Conservation (phyloP, 73 alveolate species). For the Diophrys appendiculata region DNA sequence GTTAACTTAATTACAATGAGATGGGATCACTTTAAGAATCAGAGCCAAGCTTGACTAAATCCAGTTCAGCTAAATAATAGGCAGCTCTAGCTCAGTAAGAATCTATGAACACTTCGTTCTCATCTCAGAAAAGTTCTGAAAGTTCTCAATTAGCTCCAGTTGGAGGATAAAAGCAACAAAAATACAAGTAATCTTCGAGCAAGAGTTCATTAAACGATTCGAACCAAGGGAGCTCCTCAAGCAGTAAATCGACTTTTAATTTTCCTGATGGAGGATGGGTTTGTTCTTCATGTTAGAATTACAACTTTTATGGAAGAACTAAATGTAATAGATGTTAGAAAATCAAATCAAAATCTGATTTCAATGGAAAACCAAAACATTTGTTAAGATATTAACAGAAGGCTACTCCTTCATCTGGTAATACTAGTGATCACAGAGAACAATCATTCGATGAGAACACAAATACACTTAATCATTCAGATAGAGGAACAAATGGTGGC, state of each 20-base stretch:
- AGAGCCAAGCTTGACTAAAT: no score
- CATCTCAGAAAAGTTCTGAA: not conserved
- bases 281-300: slow-evolving; percentile 60
- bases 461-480: not conserved
- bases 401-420: not conserved
- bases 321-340: slow-evolving; percentile 64
- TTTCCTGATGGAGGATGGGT: slow-evolving; percentile 81
- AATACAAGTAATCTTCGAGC: not conserved
- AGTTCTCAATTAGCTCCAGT: slow-evolving; percentile 1
- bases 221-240: not conserved
- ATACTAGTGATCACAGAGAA: not conserved
- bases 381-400: slow-evolving; percentile 6
- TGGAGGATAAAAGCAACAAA: not conserved
- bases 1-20: not conserved
- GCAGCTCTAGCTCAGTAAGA: not conserved
- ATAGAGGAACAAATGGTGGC: no score
- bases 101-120: not conserved
- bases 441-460: not conserved
- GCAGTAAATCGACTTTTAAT: slow-evolving; percentile 8
- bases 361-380: slow-evolving; percentile 65
- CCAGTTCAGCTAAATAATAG: no score
- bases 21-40: no score
- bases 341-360: slow-evolving; percentile 41
- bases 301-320: slow-evolving; percentile 61
- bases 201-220: not conserved